Base-by-base conservation (phyloP, 192 early-diverging fungal species). In the Bifiguratus adelaidae region DNA sequence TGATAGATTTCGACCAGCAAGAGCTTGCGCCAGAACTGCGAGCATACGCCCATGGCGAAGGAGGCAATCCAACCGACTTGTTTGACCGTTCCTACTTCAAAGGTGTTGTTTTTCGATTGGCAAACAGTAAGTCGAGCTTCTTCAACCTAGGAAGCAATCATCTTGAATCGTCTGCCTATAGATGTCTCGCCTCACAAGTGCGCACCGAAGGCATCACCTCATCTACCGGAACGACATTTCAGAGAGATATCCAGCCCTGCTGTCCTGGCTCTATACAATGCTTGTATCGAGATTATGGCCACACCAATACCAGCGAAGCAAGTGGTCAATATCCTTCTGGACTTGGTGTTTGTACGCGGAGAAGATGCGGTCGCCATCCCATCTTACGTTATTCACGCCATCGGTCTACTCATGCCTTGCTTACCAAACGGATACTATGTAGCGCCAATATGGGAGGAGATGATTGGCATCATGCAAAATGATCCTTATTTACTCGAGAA, bases 231-330 rank as follows among this genome's bases (percentile, higher is more conserved):
- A 41, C 64, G 72, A 19, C 75, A 77, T 41, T 79, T 81, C 36
- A 55, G 74, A 8, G 71, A 73, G 43, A 77, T 83, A 27, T 67
- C 51, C 5, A 82, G 78, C 47, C 80, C 82, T 0, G 71, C 78
- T 11, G 70, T 81, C 6, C 68, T 61, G 27, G 70, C 65, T 7
- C 55, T 81, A 1, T 66, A 61, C 37, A 58, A 71, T 30, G 73
- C 78, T 0, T 55, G 67, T 15, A 48, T 76, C 11, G 70, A 78
- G 46, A 47, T 70, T 1, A 44, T 73, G 20, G 50, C 68, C 12
- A 58, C 67, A 3, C 68, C 73, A 0, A 41, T 73, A 13, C 25
- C 46, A 1, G 58, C 67, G 22, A 55, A 61, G n/a, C 43, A 56
- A 7, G 48, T 78, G 12, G 44, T 68, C 22, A 65, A 58, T 13